Percentiles rank a stretch among this genome's conserved stretches.
Conservation (phyloP, 805 yeast species). For the Suhomyces vadensis region DNA sequence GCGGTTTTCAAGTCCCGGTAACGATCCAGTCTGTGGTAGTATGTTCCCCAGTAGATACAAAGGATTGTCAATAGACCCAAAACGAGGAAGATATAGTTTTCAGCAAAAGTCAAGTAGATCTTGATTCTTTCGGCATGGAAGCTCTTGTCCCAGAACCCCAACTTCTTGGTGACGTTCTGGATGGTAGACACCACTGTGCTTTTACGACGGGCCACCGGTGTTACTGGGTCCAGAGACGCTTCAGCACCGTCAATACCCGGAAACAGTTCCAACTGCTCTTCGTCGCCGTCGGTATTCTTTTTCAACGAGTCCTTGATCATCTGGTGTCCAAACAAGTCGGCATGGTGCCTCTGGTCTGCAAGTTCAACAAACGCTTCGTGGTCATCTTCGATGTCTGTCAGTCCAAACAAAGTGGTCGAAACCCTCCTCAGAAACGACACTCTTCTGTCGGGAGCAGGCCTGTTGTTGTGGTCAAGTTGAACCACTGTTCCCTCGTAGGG, state of each 20-base stretch:
- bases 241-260: conserved; percentile 12
- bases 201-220: conserved; percentile 11
- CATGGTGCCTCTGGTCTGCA: conserved; percentile 7
- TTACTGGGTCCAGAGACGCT: not conserved
- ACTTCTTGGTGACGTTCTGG: conserved; percentile 20
- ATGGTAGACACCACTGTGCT: conserved; percentile 24
- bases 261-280: conserved; percentile 6
- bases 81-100: conserved; percentile 24
- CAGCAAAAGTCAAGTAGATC: conserved; percentile 21
- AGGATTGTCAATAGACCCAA: conserved; percentile 26
- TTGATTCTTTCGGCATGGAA: conserved; percentile 24
- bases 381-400: conserved; percentile 8
- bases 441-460: too few species aligned
- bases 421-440: not conserved
- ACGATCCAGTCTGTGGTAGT: conserved; percentile 21
- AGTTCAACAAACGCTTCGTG: conserved; percentile 7
- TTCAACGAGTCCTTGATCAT: conserved; percentile 10
- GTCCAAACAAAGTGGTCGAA: not conserved
- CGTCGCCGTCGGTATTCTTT: not conserved
- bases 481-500: not conserved
- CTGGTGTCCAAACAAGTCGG: conserved; percentile 15
- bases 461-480: not conserved
- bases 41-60: conserved; percentile 37
- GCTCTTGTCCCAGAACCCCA: conserved; percentile 32
- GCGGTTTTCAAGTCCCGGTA: conserved; percentile 25